phyloP scores from a whole-genome alignment of 192 early-diverging fungal species.

The Pecoramyces ruminantium region DNA sequence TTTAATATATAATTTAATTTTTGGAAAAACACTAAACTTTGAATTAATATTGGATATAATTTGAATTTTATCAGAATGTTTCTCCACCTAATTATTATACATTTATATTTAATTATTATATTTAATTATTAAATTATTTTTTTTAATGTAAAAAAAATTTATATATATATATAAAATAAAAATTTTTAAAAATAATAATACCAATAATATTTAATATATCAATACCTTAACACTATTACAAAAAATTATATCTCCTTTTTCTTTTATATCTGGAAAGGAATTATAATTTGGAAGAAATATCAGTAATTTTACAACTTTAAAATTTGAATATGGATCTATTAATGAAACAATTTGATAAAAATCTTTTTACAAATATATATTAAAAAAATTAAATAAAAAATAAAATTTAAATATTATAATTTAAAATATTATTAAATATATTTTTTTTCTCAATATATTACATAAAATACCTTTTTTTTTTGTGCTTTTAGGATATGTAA shows the following conservation, averaged over 20 bases:
- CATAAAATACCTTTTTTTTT: too few species aligned
- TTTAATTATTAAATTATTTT: too few species aligned
- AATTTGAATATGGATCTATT: background rate
- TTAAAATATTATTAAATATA: too few species aligned
- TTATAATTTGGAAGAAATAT: background rate
- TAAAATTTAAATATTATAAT: too few species aligned
- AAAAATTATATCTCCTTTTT: background rate
- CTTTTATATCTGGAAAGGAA: background rate
- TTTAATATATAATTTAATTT: background rate
- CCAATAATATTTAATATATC: too few species aligned
- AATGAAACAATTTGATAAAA: background rate
- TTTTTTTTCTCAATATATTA: too few species aligned
- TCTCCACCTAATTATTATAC: background rate
- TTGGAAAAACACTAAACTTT: background rate
- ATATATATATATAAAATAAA: too few species aligned
- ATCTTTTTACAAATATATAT: background rate
- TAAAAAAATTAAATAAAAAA: too few species aligned
- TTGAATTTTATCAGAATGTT: background rate
- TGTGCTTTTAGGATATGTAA: too few species aligned
- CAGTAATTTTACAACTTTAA: background rate
- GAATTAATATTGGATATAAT: background rate
- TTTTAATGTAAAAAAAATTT: too few species aligned
- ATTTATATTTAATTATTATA: too few species aligned
- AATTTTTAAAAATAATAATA: too few species aligned
- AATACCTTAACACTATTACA: background rate